A percentile compares a stretch with the other conserved stretches of the same genome.
These are phyloP conservation scores for Jackrogersella multiformis DNA, from an alignment of 495 filamentous ascomycete genomes.

Conservation along the genomic window DNA sequence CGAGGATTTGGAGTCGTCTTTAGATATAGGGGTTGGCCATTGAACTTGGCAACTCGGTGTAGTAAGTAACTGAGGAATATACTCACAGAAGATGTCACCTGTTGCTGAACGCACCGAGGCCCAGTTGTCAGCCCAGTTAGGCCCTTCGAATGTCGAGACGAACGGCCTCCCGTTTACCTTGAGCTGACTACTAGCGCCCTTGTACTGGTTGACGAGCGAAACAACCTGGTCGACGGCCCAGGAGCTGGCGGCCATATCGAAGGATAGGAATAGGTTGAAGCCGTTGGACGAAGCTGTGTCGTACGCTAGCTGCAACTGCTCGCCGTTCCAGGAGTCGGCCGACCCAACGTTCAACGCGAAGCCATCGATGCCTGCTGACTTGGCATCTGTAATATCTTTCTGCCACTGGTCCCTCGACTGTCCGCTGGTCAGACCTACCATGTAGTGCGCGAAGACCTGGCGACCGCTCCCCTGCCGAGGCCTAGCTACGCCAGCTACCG, in stretches of 20 bases:
- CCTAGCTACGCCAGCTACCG: constrained; percentile 21
- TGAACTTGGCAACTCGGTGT: background rate
- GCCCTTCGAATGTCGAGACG: constrained; percentile 79
- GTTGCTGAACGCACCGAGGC: constrained; percentile 60
- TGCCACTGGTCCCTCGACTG: constrained; percentile 63
- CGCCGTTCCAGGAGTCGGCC: constrained; percentile 59
- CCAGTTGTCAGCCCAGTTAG: constrained; percentile 66
- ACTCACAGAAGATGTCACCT: constrained; percentile 58
- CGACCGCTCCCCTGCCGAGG: constrained; percentile 27
- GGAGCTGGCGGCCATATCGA: constrained; percentile 65
- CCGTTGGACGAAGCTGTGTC: constrained; percentile 60
- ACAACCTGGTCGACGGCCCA: constrained; percentile 68
- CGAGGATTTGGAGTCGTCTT: background rate
- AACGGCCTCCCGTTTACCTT: constrained; percentile 65
- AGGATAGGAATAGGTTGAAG: constrained; percentile 75
- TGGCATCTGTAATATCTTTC: constrained; percentile 67
- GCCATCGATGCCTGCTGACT: constrained; percentile 72
- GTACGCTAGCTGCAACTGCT: constrained; percentile 63
- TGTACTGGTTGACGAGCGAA: constrained; percentile 66
- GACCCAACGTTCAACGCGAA: constrained; percentile 76
- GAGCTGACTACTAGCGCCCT: constrained; percentile 60
- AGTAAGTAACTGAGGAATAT: background rate
- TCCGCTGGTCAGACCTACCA: constrained; percentile 56
- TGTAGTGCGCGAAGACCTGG: constrained; percentile 62
- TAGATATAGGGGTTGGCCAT: background rate